Conservation (phyloP, 2,329 filamentous ascomycete species). For the Didymella lethalis region DNA sequence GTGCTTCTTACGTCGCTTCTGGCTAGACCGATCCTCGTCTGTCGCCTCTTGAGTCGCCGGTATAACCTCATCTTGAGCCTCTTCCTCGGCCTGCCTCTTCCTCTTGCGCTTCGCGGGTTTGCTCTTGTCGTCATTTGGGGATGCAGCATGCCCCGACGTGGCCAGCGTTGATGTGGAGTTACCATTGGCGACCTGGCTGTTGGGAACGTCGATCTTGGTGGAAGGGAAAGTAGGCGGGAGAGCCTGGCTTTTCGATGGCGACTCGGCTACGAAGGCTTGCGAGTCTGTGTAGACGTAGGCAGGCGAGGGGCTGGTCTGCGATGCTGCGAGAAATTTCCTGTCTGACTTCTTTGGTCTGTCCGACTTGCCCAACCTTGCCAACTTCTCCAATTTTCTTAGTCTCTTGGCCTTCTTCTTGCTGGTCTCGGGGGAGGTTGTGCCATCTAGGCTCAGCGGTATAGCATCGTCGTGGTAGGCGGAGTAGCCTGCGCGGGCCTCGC, state of each 20-base stretch:
- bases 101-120: conserved; percentile 5
- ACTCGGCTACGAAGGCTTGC: conserved; percentile 1
- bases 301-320: neutral
- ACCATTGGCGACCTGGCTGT: conserved; percentile 19
- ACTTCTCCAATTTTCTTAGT: neutral
- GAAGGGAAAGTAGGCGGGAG: neutral
- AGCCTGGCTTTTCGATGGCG: conserved; percentile 7
- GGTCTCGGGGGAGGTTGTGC: neutral
- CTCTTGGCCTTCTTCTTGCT: conserved; percentile 3
- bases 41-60: conserved; percentile 3
- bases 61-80: neutral
- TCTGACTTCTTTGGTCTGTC: neutral
- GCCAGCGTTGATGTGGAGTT: conserved; percentile 12
- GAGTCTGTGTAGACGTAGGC: neutral
- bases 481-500: conserved; percentile 22
- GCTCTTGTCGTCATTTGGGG: conserved; percentile 9
- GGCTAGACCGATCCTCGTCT: neutral
- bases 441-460: conserved; percentile 11
- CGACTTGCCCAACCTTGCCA: neutral
- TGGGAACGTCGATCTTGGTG: conserved; percentile 23
- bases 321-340: neutral
- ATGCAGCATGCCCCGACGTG: conserved; percentile 6
- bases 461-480: conserved; percentile 2
- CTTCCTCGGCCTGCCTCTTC: neutral
- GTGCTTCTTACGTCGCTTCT: conserved; percentile 3